A percentile compares a stretch with the other conserved stretches of the same genome.
These are phyloP conservation scores for Chrysoporthe austroafricana DNA, from an alignment of 2,329 filamentous ascomycete genomes.

Conservation along the genomic window DNA sequence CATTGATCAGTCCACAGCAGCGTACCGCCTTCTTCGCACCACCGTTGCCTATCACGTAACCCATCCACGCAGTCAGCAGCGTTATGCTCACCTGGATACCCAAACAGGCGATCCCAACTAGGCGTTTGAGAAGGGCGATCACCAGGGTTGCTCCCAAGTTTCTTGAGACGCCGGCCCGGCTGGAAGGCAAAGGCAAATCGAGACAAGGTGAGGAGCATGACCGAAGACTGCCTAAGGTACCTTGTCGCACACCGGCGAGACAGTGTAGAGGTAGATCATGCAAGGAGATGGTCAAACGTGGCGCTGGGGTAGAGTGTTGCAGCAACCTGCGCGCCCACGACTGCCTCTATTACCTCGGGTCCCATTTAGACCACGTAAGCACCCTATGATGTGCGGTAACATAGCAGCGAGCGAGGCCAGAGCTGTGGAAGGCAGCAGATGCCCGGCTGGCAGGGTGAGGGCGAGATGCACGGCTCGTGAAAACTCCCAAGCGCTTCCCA, in stretches of 20 bases:
- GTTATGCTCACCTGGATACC: background rate
- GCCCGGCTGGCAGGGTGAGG: background rate
- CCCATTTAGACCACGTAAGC: no score
- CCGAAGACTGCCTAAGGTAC: conserved; percentile 8
- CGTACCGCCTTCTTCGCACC: background rate
- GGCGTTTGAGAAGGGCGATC: conserved; percentile 27
- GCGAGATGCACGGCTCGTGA: background rate
- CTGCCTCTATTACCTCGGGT: background rate
- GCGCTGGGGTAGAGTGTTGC: background rate
- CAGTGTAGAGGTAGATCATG: conserved; percentile 21
- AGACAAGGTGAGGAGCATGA: conserved; percentile 7
- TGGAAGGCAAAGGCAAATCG: background rate
- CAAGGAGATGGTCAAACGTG: conserved; percentile 15
- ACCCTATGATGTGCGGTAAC: background rate
- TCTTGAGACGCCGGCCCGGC: background rate
- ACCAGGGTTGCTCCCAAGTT: conserved; percentile 6
- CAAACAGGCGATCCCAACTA: conserved; percentile 8
- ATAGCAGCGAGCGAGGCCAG: background rate
- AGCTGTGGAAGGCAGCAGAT: background rate
- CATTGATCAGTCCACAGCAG: background rate
- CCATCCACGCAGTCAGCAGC: background rate
- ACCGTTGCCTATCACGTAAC: background rate
- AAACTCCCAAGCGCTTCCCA: background rate
- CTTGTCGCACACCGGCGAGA: conserved; percentile 8
- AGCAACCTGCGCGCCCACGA: background rate